Evolutionary conservation across 2,329 filamentous ascomycete species (phyloP), one percentile per base, ranked within the genome.

Genomic region (Leptographium wingfieldii): DNA sequence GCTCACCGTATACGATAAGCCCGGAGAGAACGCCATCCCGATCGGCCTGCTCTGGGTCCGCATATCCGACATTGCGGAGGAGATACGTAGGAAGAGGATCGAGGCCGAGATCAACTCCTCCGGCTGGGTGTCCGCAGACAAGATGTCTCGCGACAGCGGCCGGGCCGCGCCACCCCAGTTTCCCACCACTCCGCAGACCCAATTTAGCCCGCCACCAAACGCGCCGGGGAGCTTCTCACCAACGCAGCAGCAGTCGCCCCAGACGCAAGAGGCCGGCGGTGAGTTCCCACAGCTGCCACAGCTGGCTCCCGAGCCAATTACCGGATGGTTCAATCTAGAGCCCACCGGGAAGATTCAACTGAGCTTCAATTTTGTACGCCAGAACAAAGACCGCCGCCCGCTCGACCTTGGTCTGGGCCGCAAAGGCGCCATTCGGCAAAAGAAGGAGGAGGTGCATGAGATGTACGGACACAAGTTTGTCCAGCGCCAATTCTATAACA

Each of bases 401-500:
- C 87, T 95, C 69, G 92, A 97, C 69, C 81, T 92, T 61, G 94
- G 94, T 69, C 84, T 99, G 64, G 90, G 90, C 65, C 88, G 94
- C 71, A 95, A 96, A 76, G 94, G 92, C 69, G 94, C 94, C 64
- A 91, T 99, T 66, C 90, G 94, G 66, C 92, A 99, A 75, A 90
- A 90, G 69, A 99, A 99, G 77, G 94, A 99, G 73, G 92, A 97
- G 69, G 87, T 99, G 5, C 90, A 96, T 75, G 94, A 99, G 76
- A 96, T 96, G 79, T 96, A 96, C 71, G 94, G 94, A 56, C 94
- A 99, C 85, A 99, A 97, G 76, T 99, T 99, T 70, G 87, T 97
- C 60, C 89, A 94, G 69, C 92, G 96, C 72, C 94, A 96, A 73
- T 99, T 99, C 74, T 99, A 97, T 85, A 99, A 97, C 80, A 96